Percentiles rank a stretch among this genome's conserved stretches.
Conservation (phyloP, 495 filamentous ascomycete species). For the Penicillium subrubescens region DNA sequence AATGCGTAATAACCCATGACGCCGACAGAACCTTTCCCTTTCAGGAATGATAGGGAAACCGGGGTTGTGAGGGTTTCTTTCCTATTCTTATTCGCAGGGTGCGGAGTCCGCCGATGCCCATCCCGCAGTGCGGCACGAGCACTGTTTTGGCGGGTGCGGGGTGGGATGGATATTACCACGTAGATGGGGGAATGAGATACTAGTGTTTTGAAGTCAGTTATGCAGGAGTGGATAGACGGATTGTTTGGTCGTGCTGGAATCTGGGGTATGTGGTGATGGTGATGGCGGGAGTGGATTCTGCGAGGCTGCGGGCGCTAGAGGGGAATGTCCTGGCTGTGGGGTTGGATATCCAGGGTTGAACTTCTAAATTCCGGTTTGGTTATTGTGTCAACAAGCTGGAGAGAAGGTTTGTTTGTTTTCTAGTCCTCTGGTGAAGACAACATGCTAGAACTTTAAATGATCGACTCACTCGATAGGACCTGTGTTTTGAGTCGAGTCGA, state of each 20-base stretch:
- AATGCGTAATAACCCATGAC: slow-evolving; percentile 6
- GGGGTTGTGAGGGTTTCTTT: background rate
- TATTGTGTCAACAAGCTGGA: background rate
- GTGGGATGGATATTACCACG: slow-evolving; percentile 3
- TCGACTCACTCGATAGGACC: no score
- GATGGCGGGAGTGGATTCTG: background rate
- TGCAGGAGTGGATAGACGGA: background rate
- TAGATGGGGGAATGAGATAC: background rate
- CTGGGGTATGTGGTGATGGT: background rate
- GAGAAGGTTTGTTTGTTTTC: background rate
- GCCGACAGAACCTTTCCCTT: background rate
- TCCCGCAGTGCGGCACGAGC: background rate
- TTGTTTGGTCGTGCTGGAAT: background rate
- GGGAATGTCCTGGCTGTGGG: slow-evolving; percentile 1
- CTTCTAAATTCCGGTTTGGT: background rate
- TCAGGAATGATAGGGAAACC: slow-evolving; percentile 23
- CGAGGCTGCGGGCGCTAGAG: background rate
- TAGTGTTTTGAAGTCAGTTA: background rate
- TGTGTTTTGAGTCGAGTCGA: no score
- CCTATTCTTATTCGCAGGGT: slow-evolving; percentile 15
- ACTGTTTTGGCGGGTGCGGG: background rate
- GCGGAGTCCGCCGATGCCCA: slow-evolving; percentile 28
- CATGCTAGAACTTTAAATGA: no score
- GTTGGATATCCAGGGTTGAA: background rate
- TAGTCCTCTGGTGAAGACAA: no score